Base-by-base conservation (phyloP, 805 yeast species). In the Candida ovalis region DNA sequence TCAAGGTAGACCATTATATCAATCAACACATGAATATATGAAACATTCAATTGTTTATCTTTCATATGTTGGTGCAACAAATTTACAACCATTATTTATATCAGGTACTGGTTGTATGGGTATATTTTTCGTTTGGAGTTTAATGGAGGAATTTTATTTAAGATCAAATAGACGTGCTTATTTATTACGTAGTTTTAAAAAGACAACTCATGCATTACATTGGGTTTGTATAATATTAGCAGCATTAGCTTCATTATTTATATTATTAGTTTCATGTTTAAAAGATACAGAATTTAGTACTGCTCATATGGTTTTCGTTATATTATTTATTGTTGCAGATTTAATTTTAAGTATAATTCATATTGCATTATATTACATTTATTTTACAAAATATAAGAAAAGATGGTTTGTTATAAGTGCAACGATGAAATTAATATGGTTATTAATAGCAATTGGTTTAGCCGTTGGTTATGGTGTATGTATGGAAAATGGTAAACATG, bases 61-160 rank as follows among this genome's bases (percentile, higher is more conserved):
- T 43, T 86, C 96, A 3, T 88, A 91, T 60, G 78, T 91, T 44
- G 97, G 92, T 3, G 97, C 97, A 9, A 86, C 96, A 9, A 83
- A 82, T 56, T 70, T 89, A 43, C 86, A 90, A 63, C 96, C 96
- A 1, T 67, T 91, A 19, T 92, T 92, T 66, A 88, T 91, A 35
- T 69, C 85, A 17, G 84, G 96, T 57, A 73, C 88, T 1, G 88
- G 84, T 0, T 74, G 82, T 62, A 96, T 89, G 68, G 95, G 90
- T 13, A 68, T 87, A 4, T 81, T 87, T 56, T 87, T 80, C 54
- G 80, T 81, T 33, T 72, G 87, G 33, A 75, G 90, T 1, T 66
- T 86, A 27, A 64, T 78, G 4, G 71, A 81, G 53, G 96, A 88
- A 61, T 78, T 77, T 54, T 72, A 70, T 50, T 76, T 88, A 36